Base-by-base conservation (phyloP, 305 asterid genomes). In the Fraxinus angustifolia region DNA sequence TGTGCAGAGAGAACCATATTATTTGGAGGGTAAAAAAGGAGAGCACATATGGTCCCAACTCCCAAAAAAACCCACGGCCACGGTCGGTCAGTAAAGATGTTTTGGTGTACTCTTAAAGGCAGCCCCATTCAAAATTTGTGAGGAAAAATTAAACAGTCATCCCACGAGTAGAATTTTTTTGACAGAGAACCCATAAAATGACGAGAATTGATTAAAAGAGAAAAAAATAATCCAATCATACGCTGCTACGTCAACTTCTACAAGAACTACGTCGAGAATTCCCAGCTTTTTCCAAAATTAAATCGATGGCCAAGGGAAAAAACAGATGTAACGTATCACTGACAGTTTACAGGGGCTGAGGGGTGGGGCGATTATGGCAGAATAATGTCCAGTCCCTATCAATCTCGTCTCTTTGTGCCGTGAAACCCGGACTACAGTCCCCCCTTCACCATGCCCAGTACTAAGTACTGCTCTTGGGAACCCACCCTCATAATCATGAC, bases 311-410 rank as follows among this genome's bases (percentile, higher is more conserved):
- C 68, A 68, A 60, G 83, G 79, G 73, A 42, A 60, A 84, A 82
- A 84, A 84, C 77, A 82, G 89, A 88, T 76, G 89, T 86, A 82
- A 88, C 91, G 89, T 79, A 81, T 82, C 91, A 84, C 87, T 86
- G 89, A 84, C 88, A 80, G 35, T 42, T 77, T 17, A 30, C 35
- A 67, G 86, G 48, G 81, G 34, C 48, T 40, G 48, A 40, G 1
- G 48, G 14, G 62, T 45, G 78, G 65, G 75, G 77, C 72, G 85
- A 67, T 65, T n/a, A 67, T 30, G 68, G 68, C 85, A 84, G 87
- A 11, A 67, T 80, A 78, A 80, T 68, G 89, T 88, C 78, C 67
- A n/a, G 91, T 88, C 89, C 1, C 80, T 76, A 62, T 88, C 91
- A 75, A 8, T 4, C 76, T 86, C 86, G 89, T 81, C 84, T 82